Evolutionary conservation across 2,329 filamentous ascomycete species (phyloP), one percentile per base, ranked within the genome.

Genomic region (Rugonectria rugulosa): DNA sequence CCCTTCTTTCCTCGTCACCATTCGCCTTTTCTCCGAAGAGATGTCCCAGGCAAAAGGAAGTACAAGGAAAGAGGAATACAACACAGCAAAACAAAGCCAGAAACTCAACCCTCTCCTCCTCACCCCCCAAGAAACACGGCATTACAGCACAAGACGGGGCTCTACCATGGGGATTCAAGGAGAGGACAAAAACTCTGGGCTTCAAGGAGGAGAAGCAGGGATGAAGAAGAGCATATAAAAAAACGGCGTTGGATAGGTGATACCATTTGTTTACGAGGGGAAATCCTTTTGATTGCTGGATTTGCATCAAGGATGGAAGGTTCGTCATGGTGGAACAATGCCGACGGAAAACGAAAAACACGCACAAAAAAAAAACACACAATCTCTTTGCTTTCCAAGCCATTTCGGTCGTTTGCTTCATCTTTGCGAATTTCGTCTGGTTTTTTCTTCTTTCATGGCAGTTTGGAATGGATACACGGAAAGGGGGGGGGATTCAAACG

Each of bases 201-300:
- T 29, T 14, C 29, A 10, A 14, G 11, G 12, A 14, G 29, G 29
- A 12, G 26, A 29, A 12, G 26, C 21, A 56, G 64, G 53, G 56
- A 56, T 21, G 32, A 44, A n/a, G 58, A 55, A 57, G 61, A 62
- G 61, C 64, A 67, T 63, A 64, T 55, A 57, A 66, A n/a, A n/a
- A n/a, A n/a, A 53, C 5, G 65, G 65, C 63, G 65, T 67, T 67
- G 65, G 64, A 67, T 67, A 67, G 48, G 64, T 59, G 60, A 67
- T 67, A 67, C 64, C 64, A 67, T 48, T 63, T 64, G 60, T 51
- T 56, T 27, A 53, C 49, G 48, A 41, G 19, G 38, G 36, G 11
- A 24, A 32, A 8, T 29, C 17, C 53, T 37, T 29, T 32, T 47
- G 43, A 24, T 26, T 54, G 38, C 34, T 45, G 24, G 48, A 29